Conservation (phyloP, 2,329 filamentous ascomycete genomes). For the Calonectria naviculata region DNA sequence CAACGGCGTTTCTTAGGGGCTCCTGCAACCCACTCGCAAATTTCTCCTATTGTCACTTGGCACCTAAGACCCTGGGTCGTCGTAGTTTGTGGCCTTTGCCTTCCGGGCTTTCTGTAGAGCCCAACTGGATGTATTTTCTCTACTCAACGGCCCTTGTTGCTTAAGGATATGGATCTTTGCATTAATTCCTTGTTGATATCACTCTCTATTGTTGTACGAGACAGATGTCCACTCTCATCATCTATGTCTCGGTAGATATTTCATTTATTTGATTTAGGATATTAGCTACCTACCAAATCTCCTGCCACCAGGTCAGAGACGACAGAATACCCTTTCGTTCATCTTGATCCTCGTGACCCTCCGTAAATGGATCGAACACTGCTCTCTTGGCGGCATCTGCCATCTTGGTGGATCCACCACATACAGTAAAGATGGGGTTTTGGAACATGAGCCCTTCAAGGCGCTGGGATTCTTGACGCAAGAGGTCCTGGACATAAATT, state of each 20-base stretch:
- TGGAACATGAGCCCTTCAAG: conserved; percentile 48
- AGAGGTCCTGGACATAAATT: conserved; percentile 67
- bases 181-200: background rate
- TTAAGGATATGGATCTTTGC: background rate
- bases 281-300: conserved; percentile 66
- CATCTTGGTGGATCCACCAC: conserved; percentile 69
- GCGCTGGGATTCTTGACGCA: conserved; percentile 54
- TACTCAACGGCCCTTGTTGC: background rate
- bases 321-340: conserved; percentile 51
- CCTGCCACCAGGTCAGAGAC: conserved; percentile 63
- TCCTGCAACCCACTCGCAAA: no score
- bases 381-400: conserved; percentile 64
- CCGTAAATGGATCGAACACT: conserved; percentile 60
- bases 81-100: background rate
- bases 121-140: background rate
- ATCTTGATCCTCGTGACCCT: conserved; percentile 48
- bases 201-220: background rate
- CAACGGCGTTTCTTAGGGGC: no score
- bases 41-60: no score
- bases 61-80: no score
- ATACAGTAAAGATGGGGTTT: conserved; percentile 62
- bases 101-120: background rate
- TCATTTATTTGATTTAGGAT: background rate
- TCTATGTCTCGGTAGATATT: background rate
- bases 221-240: background rate